phyloP scores from a whole-genome alignment of 1,139 yeast genomes.

The Saccharomyces uvarum region DNA sequence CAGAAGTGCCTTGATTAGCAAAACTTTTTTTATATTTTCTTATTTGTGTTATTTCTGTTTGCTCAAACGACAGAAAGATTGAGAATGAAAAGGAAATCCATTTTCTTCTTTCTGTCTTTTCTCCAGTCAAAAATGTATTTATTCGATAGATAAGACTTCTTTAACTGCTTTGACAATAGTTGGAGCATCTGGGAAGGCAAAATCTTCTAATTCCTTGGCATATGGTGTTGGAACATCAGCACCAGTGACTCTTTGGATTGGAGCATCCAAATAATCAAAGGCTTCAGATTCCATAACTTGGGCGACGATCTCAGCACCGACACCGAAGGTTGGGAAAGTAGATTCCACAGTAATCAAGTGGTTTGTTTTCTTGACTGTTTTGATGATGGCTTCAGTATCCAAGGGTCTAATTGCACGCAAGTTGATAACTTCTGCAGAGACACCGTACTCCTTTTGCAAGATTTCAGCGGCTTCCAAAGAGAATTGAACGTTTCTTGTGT shows the following conservation, averaged over 20 bases:
- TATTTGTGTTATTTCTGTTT: not conserved
- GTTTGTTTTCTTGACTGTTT: slow-evolving; percentile 92
- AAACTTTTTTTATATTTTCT: not conserved
- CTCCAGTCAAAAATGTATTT: slow-evolving; percentile 4
- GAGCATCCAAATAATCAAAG: slow-evolving; percentile 96
- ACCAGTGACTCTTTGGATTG: slow-evolving; percentile 97
- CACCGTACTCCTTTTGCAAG: slow-evolving; percentile 76
- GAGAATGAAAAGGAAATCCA: not conserved
- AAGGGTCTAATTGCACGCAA: slow-evolving; percentile 95
- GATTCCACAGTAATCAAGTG: slow-evolving; percentile 94
- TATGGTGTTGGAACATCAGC: slow-evolving; percentile 99
- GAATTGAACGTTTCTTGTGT: slow-evolving; percentile 82
- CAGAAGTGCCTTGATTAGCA: not conserved
- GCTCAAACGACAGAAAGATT: not conserved
- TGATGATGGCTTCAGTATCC: slow-evolving; percentile 79
- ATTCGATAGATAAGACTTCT: slow-evolving; percentile 71
- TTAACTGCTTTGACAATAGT: slow-evolving; percentile 84
- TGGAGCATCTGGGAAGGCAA: slow-evolving; percentile 96
- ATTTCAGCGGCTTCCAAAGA: slow-evolving; percentile 85
- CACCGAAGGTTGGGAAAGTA: slow-evolving; percentile 97
- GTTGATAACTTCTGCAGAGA: slow-evolving; percentile 88
- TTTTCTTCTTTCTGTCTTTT: not conserved
- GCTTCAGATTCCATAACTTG: slow-evolving; percentile 98
- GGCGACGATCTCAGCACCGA: slow-evolving; percentile 96
- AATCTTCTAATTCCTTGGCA: slow-evolving; percentile 91